Percentiles rank a stretch among this genome's conserved stretches.
These are phyloP conservation scores for Agrocybe praecox DNA, from an alignment of 768 basidiomycete species.

Conservation along the genomic window DNA sequence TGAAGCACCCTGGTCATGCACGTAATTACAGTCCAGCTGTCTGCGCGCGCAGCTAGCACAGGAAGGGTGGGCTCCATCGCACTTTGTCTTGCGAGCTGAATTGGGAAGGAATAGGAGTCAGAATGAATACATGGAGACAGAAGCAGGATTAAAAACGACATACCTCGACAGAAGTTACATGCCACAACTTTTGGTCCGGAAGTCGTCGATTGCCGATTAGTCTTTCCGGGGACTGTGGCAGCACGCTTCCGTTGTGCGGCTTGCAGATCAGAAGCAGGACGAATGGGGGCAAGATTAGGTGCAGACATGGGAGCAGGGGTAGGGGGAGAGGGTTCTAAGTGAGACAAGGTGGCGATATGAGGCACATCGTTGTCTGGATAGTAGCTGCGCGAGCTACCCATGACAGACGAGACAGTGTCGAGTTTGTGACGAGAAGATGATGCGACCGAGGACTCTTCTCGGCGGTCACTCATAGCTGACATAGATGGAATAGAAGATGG, in stretches of 20 bases:
- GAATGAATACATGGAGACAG: not conserved
- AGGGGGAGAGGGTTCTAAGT: constrained; percentile 58
- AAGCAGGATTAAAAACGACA: constrained; percentile 23
- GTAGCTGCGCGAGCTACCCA: constrained; percentile 33
- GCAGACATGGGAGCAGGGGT: constrained; percentile 63
- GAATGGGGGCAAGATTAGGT: constrained; percentile 62
- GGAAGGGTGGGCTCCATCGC: constrained; percentile 84
- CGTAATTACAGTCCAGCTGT: constrained; percentile 78
- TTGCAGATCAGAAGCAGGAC: constrained; percentile 69
- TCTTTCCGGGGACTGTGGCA: constrained; percentile 68
- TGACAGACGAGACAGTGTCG: constrained; percentile 8
- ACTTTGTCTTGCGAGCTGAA: constrained; percentile 85
- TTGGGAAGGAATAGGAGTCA: constrained; percentile 2
- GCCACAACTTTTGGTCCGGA: constrained; percentile 87
- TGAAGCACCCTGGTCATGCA: constrained; percentile 54
- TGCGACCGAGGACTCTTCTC: constrained; percentile 34
- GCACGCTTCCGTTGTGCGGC: constrained; percentile 71
- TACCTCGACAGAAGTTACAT: constrained; percentile 88
- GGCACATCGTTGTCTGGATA: constrained; percentile 69
- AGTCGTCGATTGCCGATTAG: constrained; percentile 55
- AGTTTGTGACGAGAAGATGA: constrained; percentile 41
- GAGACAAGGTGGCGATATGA: constrained; percentile 70
- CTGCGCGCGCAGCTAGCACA: constrained; percentile 84
- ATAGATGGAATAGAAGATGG: constrained; percentile 39
- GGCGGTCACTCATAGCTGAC: constrained; percentile 43